Percentiles rank a stretch among this genome's conserved stretches.
These are phyloP conservation scores for Acrodontium crateriforme DNA, from an alignment of 2,329 filamentous ascomycete species.

Conservation along the genomic window DNA sequence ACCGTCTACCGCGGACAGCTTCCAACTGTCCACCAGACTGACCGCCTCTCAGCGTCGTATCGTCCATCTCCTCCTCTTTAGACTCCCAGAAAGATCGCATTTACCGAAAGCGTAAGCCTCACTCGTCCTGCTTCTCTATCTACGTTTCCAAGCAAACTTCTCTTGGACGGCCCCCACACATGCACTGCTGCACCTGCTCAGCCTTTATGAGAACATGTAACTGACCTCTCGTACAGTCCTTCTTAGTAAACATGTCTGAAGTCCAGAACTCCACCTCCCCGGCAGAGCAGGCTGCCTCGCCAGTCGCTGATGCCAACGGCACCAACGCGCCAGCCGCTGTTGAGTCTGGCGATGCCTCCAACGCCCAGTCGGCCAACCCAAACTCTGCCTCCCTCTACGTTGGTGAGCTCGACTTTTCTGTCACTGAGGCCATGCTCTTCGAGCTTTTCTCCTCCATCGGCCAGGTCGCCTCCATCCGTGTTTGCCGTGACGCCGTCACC, in stretches of 20 bases:
- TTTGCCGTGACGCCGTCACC: conserved; percentile 97
- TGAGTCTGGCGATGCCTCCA: conserved; percentile 52
- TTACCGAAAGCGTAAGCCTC: not conserved
- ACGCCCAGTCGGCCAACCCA: conserved; percentile 53
- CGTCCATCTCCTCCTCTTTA: not conserved
- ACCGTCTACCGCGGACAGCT: too few relatives aligned
- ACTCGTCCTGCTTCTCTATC: not conserved
- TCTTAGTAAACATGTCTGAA: conserved; percentile 24
- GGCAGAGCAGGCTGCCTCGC: conserved; percentile 57
- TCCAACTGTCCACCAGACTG: too few relatives aligned
- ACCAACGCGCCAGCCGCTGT: conserved; percentile 57
- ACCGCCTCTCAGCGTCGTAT: not conserved
- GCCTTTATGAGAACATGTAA: conserved; percentile 2
- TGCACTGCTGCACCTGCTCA: not conserved
- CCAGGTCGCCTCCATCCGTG: conserved; percentile 96
- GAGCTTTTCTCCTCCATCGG: conserved; percentile 99
- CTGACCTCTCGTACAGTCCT: conserved; percentile 6
- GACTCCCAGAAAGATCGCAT: too few relatives aligned
- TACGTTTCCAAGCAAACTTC: not conserved
- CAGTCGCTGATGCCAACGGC: conserved; percentile 48
- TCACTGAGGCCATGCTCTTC: conserved; percentile 99
- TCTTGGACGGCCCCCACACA: not conserved
- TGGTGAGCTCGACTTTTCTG: conserved; percentile 91
- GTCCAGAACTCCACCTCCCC: conserved; percentile 34
- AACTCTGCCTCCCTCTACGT: conserved; percentile 98